Percentiles rank a stretch among this genome's conserved stretches.
Evolutionary conservation across 805 yeast species (phyloP).

Genomic region (Saccharomycopsis sp.): DNA sequence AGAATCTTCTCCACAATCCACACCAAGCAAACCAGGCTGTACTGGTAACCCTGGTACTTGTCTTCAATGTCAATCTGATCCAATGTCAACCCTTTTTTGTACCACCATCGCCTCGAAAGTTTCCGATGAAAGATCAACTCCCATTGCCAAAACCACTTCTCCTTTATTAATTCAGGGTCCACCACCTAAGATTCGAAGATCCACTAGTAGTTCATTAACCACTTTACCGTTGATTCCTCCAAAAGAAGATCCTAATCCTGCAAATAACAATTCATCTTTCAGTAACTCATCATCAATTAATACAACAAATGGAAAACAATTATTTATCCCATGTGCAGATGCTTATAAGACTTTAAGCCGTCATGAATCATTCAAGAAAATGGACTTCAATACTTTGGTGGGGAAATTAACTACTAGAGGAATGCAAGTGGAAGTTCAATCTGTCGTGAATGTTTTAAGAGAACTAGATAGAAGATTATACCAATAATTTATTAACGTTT

Average conservation of each 20-base stretch:
- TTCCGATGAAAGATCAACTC: constrained; percentile 13
- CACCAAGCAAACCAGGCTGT: constrained; percentile 37
- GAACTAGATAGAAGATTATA: constrained; percentile 61
- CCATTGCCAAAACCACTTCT: neutral
- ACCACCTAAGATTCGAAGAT: constrained; percentile 1
- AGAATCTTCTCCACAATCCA: constrained; percentile 7
- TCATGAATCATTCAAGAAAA: constrained; percentile 65
- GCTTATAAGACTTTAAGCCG: constrained; percentile 81
- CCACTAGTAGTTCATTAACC: neutral
- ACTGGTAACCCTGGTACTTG: constrained; percentile 89
- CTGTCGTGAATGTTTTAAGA: constrained; percentile 75
- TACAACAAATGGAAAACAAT: constrained; percentile 24
- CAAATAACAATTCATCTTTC: neutral
- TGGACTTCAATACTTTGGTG: constrained; percentile 65
- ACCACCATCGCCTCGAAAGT: constrained; percentile 61
- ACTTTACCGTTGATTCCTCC: constrained; percentile 3
- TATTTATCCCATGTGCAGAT: constrained; percentile 80
- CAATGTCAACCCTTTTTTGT: constrained; percentile 82
- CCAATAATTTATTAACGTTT: constrained; percentile 23
- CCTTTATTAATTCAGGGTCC: neutral
- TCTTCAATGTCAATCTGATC: constrained; percentile 71
- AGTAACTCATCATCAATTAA: neutral
- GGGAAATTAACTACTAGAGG: constrained; percentile 72
- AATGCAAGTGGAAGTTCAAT: constrained; percentile 85
- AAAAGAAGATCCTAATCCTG: neutral